Percentiles rank a stretch among this genome's conserved stretches.
phyloP scores from a whole-genome alignment of 2,329 filamentous ascomycete species.

The Sarocladium strictum region DNA sequence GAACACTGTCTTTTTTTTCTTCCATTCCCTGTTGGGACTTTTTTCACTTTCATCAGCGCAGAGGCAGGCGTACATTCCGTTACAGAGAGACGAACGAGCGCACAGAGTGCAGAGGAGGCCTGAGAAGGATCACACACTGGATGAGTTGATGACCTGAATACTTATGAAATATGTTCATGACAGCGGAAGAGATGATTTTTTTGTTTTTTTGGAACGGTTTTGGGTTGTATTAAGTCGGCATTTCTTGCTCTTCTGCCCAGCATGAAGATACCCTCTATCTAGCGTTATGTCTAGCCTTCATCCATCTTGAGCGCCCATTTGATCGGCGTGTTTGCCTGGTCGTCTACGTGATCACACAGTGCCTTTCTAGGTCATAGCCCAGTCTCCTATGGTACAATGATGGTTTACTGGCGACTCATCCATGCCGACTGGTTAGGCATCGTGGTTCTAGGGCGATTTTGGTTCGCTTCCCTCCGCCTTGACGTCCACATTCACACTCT shows the following conservation, averaged over 20 bases:
- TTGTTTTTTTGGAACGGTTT: neutral
- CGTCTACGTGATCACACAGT: neutral
- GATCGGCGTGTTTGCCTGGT: no score
- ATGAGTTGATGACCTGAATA: constrained; percentile 3
- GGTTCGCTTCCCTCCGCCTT: neutral
- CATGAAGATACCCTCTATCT: constrained; percentile 8
- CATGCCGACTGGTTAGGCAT: no score
- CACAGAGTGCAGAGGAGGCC: neutral
- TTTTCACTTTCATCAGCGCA: neutral
- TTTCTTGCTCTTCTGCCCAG: neutral
- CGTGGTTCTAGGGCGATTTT: neutral
- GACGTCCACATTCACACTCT: neutral
- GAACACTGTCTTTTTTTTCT: neutral
- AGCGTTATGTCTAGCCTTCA: neutral
- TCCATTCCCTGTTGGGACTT: neutral
- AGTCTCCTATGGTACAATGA: neutral
- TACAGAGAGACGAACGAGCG: constrained; percentile 7
- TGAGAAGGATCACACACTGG: neutral
- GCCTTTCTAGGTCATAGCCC: neutral
- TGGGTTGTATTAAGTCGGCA: neutral
- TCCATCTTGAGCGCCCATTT: no score
- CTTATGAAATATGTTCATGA: no score
- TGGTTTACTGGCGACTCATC: no score
- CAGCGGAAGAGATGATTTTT: no score
- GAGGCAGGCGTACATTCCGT: neutral